Percentiles rank a stretch among this genome's conserved stretches.
Conservation (phyloP, 768 basidiomycete genomes). For the Suillus tomentosus region DNA sequence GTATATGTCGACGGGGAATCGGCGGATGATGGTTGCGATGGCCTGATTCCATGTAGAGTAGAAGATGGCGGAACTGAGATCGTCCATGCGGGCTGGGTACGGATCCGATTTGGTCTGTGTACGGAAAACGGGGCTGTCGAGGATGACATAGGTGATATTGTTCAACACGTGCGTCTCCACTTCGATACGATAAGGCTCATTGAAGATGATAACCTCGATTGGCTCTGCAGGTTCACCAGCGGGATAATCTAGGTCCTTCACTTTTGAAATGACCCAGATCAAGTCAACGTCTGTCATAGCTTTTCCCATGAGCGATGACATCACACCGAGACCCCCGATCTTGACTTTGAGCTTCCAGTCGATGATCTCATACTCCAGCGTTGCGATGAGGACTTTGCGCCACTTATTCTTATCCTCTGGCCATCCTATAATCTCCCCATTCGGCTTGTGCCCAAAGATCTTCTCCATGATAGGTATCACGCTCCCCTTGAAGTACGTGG, state of each 20-base stretch:
- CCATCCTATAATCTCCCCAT: conserved; percentile 89
- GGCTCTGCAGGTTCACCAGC: conserved; percentile 90
- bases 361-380: conserved; percentile 94
- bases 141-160: conserved; percentile 93
- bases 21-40: conserved; percentile 87
- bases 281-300: conserved; percentile 97
- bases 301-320: conserved; percentile 97
- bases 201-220: conserved; percentile 95
- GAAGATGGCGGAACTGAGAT: conserved; percentile 94
- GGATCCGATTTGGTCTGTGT: conserved; percentile 96
- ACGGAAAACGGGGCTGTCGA: conserved; percentile 95
- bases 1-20: conserved; percentile 89
- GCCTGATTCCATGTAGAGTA: conserved; percentile 99
- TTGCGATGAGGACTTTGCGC: conserved; percentile 88
- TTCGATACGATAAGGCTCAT: conserved; percentile 93
- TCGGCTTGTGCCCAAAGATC: conserved; percentile 58
- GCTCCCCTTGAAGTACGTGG: conserved; percentile 67
- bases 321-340: conserved; percentile 98
- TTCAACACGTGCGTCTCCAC: conserved; percentile 88
- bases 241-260: conserved; percentile 93
- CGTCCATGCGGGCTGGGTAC: conserved; percentile 96
- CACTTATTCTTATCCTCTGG: conserved; percentile 91
- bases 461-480: conserved; percentile 66
- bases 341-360: conserved; percentile 99
- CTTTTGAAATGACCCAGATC: conserved; percentile 92